Conservation (phyloP, 257 asterid genomes). For the Nicotiana obtusifolia region DNA sequence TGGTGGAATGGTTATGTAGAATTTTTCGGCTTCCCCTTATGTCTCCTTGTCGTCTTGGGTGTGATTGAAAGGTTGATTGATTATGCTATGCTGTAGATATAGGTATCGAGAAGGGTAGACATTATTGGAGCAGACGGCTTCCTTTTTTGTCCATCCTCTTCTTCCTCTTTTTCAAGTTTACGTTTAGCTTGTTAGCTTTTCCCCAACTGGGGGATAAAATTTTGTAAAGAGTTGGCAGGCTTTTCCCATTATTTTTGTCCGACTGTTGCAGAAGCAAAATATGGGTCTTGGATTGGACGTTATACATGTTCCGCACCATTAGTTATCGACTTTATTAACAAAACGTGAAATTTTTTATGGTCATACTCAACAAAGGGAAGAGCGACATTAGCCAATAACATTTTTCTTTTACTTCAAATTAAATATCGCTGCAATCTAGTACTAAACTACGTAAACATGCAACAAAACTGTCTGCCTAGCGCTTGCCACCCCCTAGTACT, state of each 20-base stretch:
- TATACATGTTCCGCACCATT: neutral
- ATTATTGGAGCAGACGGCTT: no score
- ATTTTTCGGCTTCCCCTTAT: neutral
- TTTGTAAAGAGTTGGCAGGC: neutral
- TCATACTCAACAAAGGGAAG: neutral
- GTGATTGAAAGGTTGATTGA: neutral
- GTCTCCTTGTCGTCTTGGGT: neutral
- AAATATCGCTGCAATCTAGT: neutral
- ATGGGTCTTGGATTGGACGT: neutral
- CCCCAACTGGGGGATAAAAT: neutral
- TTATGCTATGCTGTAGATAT: neutral
- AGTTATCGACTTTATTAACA: no score
- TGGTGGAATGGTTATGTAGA: constrained; percentile 89
- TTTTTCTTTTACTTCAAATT: neutral
- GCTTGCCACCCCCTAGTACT: constrained; percentile 25
- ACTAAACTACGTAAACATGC: neutral
- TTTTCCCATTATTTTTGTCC: neutral
- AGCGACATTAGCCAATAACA: neutral
- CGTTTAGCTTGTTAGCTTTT: neutral
- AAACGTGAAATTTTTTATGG: neutral
- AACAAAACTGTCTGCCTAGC: constrained; percentile 19
- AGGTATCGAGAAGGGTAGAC: neutral
- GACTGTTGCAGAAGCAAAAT: no score
- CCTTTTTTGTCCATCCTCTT: no score
- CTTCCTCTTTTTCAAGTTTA: neutral